These are phyloP conservation scores for Gossypium longicalyx DNA, from an alignment of 345 rosid genomes.

Conservation along the genomic window DNA sequence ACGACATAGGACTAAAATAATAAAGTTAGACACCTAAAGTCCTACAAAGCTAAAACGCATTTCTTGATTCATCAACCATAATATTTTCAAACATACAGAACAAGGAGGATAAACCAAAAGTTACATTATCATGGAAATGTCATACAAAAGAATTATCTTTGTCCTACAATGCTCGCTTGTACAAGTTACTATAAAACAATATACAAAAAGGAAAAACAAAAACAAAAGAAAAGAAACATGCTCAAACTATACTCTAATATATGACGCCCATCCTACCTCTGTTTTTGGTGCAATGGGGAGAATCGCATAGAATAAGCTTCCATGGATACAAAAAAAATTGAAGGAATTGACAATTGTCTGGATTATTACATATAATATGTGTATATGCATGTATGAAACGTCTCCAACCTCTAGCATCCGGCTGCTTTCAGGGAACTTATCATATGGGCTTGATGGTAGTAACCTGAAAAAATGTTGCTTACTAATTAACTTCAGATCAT, in stretches of 20 bases:
- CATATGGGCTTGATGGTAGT: constrained; percentile 82
- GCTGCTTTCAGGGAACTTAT: constrained; percentile 82
- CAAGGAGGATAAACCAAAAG: background rate
- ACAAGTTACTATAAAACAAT: background rate
- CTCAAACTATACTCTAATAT: background rate
- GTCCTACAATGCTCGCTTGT: background rate
- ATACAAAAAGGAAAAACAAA: background rate
- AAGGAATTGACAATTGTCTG: background rate
- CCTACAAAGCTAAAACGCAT: background rate
- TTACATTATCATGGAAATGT: background rate
- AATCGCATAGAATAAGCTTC: background rate
- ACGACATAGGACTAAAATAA: background rate
- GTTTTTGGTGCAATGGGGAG: background rate
- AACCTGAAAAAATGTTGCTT: constrained; percentile 52
- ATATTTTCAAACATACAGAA: background rate
- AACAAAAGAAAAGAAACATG: background rate
- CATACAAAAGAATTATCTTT: background rate
- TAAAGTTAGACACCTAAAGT: too few species aligned
- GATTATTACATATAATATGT: background rate
- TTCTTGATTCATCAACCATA: background rate
- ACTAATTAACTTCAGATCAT: constrained; percentile 22
- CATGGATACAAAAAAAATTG: background rate
- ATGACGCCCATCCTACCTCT: background rate
- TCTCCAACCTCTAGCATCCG: constrained; percentile 43
- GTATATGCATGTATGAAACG: background rate